Base-by-base conservation (phyloP, 2,329 filamentous ascomycete genomes). In the Hypoxylon sp. region DNA sequence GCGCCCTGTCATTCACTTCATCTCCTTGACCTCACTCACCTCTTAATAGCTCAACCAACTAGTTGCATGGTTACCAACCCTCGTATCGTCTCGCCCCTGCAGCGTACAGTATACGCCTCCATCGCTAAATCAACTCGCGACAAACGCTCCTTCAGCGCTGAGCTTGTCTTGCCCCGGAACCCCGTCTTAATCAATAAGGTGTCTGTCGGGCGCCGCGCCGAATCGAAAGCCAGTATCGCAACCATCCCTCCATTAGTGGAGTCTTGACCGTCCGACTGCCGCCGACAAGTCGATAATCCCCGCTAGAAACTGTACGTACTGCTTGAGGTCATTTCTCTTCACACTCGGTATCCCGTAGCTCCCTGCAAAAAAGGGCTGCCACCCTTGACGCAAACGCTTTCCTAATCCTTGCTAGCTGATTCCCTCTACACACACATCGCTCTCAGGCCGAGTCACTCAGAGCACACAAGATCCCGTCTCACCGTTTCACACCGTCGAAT, bases 331-430 rank as follows among this genome's bases (percentile, higher is more conserved):
- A 26, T 54, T 56, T 55, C 40, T 45, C 52, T 56, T 58, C 51
- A 59, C 24, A 61, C 38, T 55, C 18, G 60, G 66, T 55, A 64
- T 57, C 46, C 52, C 28, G 56, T 56, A 59, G 46, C 40, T 61
- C 56, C 48, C 48, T 55, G 48, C 58, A 42, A 49, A 63, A 50
- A 66, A 49, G 24, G 32, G 45, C 40, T 28, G 14, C 42, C 46
- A 58, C 42, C 52, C 61, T 62, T 64, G 61, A 62, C 58, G 56
- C 61, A 64, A 55, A 65, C 68, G 62, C 62, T 66, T 66, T 58
- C 67, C 56, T 61, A 61, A 70, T 70, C 70, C 70, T 71, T 72
- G 70, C 60, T 70, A 67, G 61, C 26, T 57, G 44, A 52, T 56
- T 62, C 30, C 46, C 61, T 64, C 40, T 26, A 32, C 33, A 54